Percentiles rank a stretch among this genome's conserved stretches.
These are phyloP conservation scores for Thermoascus crustaceus DNA, from an alignment of 2,329 filamentous ascomycete species.

Conservation along the genomic window DNA sequence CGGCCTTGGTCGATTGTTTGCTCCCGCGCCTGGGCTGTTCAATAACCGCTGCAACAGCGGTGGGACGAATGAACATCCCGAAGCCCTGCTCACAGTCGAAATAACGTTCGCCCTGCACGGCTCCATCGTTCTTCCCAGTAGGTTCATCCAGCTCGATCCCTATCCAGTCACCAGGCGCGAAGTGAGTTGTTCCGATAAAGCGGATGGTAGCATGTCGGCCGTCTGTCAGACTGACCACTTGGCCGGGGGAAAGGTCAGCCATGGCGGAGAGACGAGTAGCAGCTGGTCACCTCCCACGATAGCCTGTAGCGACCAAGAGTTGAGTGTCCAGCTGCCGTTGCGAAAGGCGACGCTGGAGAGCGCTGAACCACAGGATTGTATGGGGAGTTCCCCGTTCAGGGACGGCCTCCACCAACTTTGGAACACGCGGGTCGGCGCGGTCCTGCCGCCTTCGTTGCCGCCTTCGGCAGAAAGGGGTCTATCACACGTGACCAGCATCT, in stretches of 20 bases:
- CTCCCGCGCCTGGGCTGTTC: constrained; percentile 29
- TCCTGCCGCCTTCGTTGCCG: too few relatives aligned
- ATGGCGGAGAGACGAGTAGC: neutral
- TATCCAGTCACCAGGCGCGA: constrained; percentile 77
- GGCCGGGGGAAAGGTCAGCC: constrained; percentile 44
- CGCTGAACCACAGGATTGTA: constrained; percentile 1
- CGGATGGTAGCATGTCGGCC: constrained; percentile 69
- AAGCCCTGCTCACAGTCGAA: constrained; percentile 65
- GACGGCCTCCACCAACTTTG: too few relatives aligned
- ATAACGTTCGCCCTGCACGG: constrained; percentile 78
- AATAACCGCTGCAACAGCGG: constrained; percentile 52
- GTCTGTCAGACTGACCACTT: constrained; percentile 71
- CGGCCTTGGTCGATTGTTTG: constrained; percentile 28
- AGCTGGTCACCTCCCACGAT: neutral
- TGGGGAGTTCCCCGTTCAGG: constrained; percentile 8
- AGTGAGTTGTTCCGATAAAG: constrained; percentile 71
- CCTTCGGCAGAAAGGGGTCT: too few relatives aligned
- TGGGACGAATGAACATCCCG: constrained; percentile 81
- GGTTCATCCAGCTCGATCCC: constrained; percentile 78
- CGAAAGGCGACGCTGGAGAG: neutral
- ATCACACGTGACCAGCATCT: too few relatives aligned
- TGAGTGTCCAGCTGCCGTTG: neutral
- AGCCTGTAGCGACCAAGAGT: too few relatives aligned
- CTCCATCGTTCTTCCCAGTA: constrained; percentile 88
- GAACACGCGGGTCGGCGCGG: constrained; percentile 8